Evolutionary conservation across 108 stramenopile species (phyloP).

Genomic region (Nitzschia inconspicua): DNA sequence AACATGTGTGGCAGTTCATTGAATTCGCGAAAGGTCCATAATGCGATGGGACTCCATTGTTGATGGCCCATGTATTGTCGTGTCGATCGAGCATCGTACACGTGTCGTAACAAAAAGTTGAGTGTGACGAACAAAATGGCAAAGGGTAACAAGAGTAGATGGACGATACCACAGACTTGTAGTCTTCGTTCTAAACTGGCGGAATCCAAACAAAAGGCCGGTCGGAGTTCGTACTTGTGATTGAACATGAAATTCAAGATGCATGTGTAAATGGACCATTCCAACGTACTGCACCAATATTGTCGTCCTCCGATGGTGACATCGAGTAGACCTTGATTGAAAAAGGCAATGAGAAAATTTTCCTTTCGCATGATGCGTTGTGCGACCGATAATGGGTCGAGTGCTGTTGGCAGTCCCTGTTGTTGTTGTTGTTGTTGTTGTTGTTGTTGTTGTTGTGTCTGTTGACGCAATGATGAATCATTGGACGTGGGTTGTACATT

Average conservation of each 20-base stretch:
- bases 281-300: slow-evolving; percentile 23
- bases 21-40: slow-evolving; percentile 94
- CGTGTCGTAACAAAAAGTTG: slow-evolving; percentile 91
- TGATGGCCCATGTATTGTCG: slow-evolving; percentile 91
- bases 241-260: slow-evolving; percentile 97
- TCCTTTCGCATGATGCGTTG: slow-evolving; percentile 93
- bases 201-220: slow-evolving; percentile 83
- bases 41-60: slow-evolving; percentile 85
- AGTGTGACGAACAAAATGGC: slow-evolving; percentile 88
- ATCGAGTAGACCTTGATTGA: slow-evolving; percentile 82
- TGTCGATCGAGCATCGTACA: slow-evolving; percentile 88
- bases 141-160: slow-evolving; percentile 91
- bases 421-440: background rate
- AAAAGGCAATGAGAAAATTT: slow-evolving; percentile 94
- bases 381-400: slow-evolving; percentile 70
- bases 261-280: slow-evolving; percentile 88
- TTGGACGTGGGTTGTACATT: no score
- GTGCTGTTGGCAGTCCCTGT: background rate
- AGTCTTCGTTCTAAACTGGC: slow-evolving; percentile 72
- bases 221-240: slow-evolving; percentile 86
- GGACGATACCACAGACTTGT: slow-evolving; percentile 82
- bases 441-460: slow-evolving; percentile 2
- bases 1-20: slow-evolving; percentile 95
- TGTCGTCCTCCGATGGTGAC: slow-evolving; percentile 43
- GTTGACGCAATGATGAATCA: slow-evolving; percentile 5